phyloP scores from a whole-genome alignment of 2,329 filamentous ascomycete genomes.

The Colletotrichum truncatum region DNA sequence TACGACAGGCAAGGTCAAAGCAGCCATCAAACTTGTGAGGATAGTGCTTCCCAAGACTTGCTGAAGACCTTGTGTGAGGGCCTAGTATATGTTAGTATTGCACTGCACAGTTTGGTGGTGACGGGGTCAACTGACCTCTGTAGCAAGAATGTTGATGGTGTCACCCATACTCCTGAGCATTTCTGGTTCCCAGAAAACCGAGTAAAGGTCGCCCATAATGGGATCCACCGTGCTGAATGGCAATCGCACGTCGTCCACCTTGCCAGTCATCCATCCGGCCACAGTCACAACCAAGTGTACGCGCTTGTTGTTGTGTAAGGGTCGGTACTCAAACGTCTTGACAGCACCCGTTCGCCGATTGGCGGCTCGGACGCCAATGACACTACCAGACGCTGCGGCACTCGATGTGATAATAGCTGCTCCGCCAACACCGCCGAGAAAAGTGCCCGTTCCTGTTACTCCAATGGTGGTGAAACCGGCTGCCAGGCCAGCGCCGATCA shows the following conservation, averaged over 20 bases:
- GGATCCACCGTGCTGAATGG: slow-evolving; percentile 97
- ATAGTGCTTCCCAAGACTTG: slow-evolving; percentile 94
- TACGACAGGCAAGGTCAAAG: slow-evolving; percentile 89
- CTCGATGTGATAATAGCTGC: slow-evolving; percentile 93
- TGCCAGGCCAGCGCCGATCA: slow-evolving; percentile 93
- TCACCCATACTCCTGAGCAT: slow-evolving; percentile 98
- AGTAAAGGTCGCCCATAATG: slow-evolving; percentile 98
- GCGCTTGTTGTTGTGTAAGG: slow-evolving; percentile 96
- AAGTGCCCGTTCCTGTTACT: slow-evolving; percentile 86
- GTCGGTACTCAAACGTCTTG: slow-evolving; percentile 95
- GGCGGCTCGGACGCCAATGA: slow-evolving; percentile 88
- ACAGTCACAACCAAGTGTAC: slow-evolving; percentile 96
- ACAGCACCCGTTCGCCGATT: slow-evolving; percentile 89
- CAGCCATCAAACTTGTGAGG: slow-evolving; percentile 88
- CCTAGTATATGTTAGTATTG: slow-evolving; percentile 60
- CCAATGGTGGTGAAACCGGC: slow-evolving; percentile 96
- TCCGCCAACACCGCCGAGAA: slow-evolving; percentile 90
- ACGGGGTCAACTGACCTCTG: slow-evolving; percentile 75
- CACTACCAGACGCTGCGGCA: slow-evolving; percentile 85
- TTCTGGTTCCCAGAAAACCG: slow-evolving; percentile 96
- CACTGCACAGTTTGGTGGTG: not conserved
- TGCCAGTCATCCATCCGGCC: slow-evolving; percentile 98
- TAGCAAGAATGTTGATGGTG: slow-evolving; percentile 97
- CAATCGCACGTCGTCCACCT: slow-evolving; percentile 93
- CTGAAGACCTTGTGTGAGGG: slow-evolving; percentile 94